Evolutionary conservation across 73 alveolate genomes (phyloP), one percentile per base, ranked within the genome.

Genomic region (Stentor coeruleus): DNA sequence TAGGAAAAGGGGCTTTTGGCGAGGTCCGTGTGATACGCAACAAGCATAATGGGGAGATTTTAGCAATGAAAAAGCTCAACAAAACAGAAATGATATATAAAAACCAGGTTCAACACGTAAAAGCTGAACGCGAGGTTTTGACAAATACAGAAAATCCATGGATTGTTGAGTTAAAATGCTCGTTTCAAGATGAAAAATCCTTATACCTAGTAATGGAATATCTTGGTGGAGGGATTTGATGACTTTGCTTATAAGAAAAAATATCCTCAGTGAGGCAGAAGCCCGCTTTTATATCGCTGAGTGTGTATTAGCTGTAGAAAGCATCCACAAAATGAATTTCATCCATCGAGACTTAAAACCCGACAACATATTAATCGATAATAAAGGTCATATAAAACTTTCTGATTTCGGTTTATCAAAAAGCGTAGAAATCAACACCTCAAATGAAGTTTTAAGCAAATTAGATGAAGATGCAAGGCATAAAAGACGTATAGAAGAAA

Each of bases 1-100:
- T 93, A 72, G 98, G 98, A 6, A 85, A 90, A 82, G 98, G 98
- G 28, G 98, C 98, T 35, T 93, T 93, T 86, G 98, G 98, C 41
- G 98, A 93, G 82, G 98, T 93, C 3, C 57, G 98, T 35, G 96
- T 93, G 15, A 91, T 96, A 59, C 66, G 88, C 72, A 86, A 93
- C 66, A 89, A 85, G 11, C 92, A 91, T 74, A 87, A 90, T 37
- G 85, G 86, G 1, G 93, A 89, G 41, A 93, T 93, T 4, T 95
- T 93, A 39, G 98, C 98, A 38, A 84, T 93, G 35, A 93, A 93
- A 88, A 93, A 93, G 85, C 91, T 93, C 97, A 93, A 91, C 87
- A 93, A 93, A 86, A 93, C 86, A 39, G 98, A 93, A 87, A 93
- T 93, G 98, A 90, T 91, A 59, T 82, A 84, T 76, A 93, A 93